Percentiles rank a stretch among this genome's conserved stretches.
These are phyloP conservation scores for Aspergillus hiratsukae DNA, from an alignment of 2,329 filamentous ascomycete genomes.

Conservation along the genomic window DNA sequence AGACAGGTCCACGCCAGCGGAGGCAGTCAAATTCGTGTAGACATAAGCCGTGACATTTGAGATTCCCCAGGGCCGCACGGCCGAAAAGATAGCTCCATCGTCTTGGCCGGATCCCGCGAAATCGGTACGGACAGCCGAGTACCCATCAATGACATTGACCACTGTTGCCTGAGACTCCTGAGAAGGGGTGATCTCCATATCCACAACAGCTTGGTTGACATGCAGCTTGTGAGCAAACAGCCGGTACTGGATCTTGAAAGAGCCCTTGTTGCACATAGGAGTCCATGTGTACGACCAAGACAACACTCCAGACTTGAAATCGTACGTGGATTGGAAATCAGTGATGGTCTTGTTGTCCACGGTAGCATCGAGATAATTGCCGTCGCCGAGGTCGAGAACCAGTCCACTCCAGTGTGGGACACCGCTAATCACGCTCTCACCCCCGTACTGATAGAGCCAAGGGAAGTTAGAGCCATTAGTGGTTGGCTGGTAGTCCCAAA, in stretches of 20 bases:
- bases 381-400: slow-evolving; percentile 52
- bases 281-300: slow-evolving; percentile 65
- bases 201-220: slow-evolving; percentile 58
- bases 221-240: slow-evolving; percentile 62
- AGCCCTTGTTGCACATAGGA: slow-evolving; percentile 44
- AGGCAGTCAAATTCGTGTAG: slow-evolving; percentile 43
- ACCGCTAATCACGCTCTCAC: slow-evolving; percentile 66
- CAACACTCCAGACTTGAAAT: slow-evolving; percentile 59
- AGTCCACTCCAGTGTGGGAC: slow-evolving; percentile 65
- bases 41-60: slow-evolving; percentile 60
- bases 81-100: slow-evolving; percentile 56
- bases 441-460: slow-evolving; percentile 65
- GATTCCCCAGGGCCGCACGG: slow-evolving; percentile 60
- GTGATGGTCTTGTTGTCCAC: slow-evolving; percentile 56
- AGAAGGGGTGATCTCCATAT: slow-evolving; percentile 55
- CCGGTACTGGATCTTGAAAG: slow-evolving; percentile 60
- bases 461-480: slow-evolving; percentile 61
- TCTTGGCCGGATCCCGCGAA: slow-evolving; percentile 55
- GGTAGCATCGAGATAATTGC: slow-evolving; percentile 55
- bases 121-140: slow-evolving; percentile 61
- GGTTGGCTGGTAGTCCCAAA: slow-evolving; percentile 58
- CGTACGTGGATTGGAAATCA: slow-evolving; percentile 57
- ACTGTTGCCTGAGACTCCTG: slow-evolving; percentile 53
- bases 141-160: slow-evolving; percentile 64
- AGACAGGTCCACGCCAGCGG: slow-evolving; percentile 38